Percentiles rank a stretch among this genome's conserved stretches.
phyloP scores from a whole-genome alignment of 768 basidiomycete genomes.

The Amanita inopinata region DNA sequence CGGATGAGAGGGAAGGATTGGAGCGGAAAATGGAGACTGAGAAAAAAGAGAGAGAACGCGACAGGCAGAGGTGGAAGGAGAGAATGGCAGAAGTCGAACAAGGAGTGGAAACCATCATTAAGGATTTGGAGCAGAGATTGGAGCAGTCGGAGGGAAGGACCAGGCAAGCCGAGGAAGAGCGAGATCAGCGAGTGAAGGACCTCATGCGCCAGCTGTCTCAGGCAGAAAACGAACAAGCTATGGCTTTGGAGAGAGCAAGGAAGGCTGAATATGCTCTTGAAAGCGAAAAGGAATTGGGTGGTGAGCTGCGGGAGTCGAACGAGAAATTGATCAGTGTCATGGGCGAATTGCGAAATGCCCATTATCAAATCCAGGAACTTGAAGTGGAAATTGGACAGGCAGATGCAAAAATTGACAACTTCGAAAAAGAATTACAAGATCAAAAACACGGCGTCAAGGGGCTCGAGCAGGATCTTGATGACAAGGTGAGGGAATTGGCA shows the following conservation, averaged over 20 bases:
- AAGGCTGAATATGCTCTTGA: constrained; percentile 59
- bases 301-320: constrained; percentile 57
- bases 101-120: constrained; percentile 58
- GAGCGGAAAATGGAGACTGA: constrained; percentile 44
- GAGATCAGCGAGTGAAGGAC: constrained; percentile 29
- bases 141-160: constrained; percentile 40
- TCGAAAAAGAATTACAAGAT: constrained; percentile 48
- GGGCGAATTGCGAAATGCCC: constrained; percentile 51
- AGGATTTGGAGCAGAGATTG: constrained; percentile 50
- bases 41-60: constrained; percentile 44
- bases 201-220: constrained; percentile 35
- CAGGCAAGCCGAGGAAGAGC: constrained; percentile 30
- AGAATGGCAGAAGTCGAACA: constrained; percentile 64
- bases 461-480: constrained; percentile 35
- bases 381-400: constrained; percentile 50
- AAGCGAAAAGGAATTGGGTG: constrained; percentile 57
- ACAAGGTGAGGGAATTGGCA: constrained; percentile 27
- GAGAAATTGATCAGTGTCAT: constrained; percentile 45
- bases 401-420: constrained; percentile 40
- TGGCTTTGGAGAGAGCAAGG: constrained; percentile 46
- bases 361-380: constrained; percentile 46
- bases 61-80: constrained; percentile 63
- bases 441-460: constrained; percentile 34
- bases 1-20: constrained; percentile 35
- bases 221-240: constrained; percentile 41